phyloP scores from a whole-genome alignment of 495 filamentous ascomycete species.

The Bryoglossum gracile region DNA sequence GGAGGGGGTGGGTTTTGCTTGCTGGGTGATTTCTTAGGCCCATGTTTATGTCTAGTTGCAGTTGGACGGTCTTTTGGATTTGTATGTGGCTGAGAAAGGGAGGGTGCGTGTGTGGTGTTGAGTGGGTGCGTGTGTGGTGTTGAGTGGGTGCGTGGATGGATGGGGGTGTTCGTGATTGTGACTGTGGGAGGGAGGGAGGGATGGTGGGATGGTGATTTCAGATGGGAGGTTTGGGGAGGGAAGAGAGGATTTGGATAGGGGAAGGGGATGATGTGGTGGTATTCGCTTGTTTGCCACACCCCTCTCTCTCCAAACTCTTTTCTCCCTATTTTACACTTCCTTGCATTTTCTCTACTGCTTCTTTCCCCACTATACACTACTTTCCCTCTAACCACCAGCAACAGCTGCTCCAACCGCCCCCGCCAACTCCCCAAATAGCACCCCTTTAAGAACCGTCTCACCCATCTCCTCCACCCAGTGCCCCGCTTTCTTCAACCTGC shows the following conservation, averaged over 20 bases:
- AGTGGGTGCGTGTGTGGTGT: background rate
- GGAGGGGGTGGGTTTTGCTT: too few species aligned
- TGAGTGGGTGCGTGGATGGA: background rate
- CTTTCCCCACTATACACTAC: background rate
- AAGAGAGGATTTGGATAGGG: too few species aligned
- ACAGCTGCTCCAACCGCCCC: conserved; percentile 25
- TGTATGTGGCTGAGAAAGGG: too few species aligned
- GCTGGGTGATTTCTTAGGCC: too few species aligned
- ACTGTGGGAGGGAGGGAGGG: background rate
- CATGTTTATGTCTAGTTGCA: too few species aligned
- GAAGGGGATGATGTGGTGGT: too few species aligned
- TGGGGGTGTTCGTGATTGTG: background rate
- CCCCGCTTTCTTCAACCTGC: conserved; percentile 57
- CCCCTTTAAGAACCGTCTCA: conserved; percentile 62
- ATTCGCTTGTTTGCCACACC: too few species aligned
- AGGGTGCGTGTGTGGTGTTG: too few species aligned
- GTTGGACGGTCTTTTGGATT: too few species aligned
- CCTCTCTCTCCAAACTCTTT: too few species aligned
- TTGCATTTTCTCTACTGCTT: background rate
- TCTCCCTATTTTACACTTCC: too few species aligned
- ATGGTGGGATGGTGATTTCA: background rate
- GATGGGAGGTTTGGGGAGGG: too few species aligned
- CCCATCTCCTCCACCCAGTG: conserved; percentile 67
- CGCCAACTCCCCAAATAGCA: conserved; percentile 63
- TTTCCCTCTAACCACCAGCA: conserved; percentile 7